phyloP scores from a whole-genome alignment of 2,329 filamentous ascomycete species.

The Nigrograna mackinnonii region DNA sequence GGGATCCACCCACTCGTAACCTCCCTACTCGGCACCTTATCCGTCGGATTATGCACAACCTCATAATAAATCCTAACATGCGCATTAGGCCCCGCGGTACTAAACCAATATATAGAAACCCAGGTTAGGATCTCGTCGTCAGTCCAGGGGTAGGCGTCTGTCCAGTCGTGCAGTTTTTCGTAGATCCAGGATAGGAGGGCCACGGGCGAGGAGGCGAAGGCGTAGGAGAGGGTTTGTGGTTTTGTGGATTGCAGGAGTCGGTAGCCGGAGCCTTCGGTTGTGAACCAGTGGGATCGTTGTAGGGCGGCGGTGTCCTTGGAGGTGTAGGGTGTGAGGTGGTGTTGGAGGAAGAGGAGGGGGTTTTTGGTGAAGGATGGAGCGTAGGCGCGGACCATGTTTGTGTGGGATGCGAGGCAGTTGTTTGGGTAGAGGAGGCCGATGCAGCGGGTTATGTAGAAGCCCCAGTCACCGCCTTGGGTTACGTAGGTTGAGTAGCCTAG shows the following conservation, averaged over 20 bases:
- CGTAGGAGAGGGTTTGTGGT: conserved; percentile 74
- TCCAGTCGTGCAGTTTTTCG: conserved; percentile 80
- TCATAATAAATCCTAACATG: conserved; percentile 76
- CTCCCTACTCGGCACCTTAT: conserved; percentile 29
- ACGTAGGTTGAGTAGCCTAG: conserved; percentile 65
- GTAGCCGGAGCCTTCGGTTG: conserved; percentile 61
- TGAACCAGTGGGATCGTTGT: conserved; percentile 61
- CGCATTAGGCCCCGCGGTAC: conserved; percentile 68
- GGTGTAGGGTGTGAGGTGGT: conserved; percentile 59
- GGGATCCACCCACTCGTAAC: conserved; percentile 47
- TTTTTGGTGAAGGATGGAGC: conserved; percentile 45
- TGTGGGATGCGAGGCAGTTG: conserved; percentile 62
- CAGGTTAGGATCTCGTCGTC: conserved; percentile 78
- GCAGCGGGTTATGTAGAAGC: conserved; percentile 65
- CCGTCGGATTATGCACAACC: conserved; percentile 46
- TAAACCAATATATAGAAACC: conserved; percentile 72
- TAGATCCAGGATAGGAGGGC: conserved; percentile 77
- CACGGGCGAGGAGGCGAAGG: conserved; percentile 69
- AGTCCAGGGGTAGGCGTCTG: conserved; percentile 71
- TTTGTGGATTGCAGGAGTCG: conserved; percentile 65
- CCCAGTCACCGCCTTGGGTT: conserved; percentile 72
- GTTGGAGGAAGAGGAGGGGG: conserved; percentile 62
- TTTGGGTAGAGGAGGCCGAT: conserved; percentile 64
- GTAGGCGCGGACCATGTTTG: conserved; percentile 60
- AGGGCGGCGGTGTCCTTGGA: conserved; percentile 56